Evolutionary conservation across 495 filamentous ascomycete genomes (phyloP).

Genomic region (Neurospora sp.): DNA sequence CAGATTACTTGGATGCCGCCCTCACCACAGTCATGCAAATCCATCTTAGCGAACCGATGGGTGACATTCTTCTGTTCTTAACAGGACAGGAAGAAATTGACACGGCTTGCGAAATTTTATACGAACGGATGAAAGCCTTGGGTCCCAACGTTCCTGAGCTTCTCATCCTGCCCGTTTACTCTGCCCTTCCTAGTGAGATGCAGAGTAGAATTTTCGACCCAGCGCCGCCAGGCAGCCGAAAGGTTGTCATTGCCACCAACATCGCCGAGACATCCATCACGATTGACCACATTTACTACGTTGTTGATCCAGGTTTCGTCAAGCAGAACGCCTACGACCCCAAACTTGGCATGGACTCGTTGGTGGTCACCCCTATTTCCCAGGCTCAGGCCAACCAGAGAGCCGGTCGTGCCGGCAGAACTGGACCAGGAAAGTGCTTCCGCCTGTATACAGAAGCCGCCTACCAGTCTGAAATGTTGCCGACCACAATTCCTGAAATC

Average conservation of each 20-base stretch:
- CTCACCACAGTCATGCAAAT: constrained; percentile 97
- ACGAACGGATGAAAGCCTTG: constrained; percentile 92
- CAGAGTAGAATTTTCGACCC: constrained; percentile 93
- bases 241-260: constrained; percentile 97
- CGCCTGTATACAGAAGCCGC: constrained; percentile 92
- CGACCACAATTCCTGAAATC: constrained; percentile 91
- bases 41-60: constrained; percentile 78
- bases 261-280: constrained; percentile 98
- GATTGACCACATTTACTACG: constrained; percentile 95
- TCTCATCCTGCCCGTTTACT: constrained; percentile 90
- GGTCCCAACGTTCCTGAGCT: constrained; percentile 87
- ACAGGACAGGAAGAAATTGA: constrained; percentile 99
- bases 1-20: constrained; percentile 93
- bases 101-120: constrained; percentile 82
- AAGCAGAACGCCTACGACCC: constrained; percentile 97
- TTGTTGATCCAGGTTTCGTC: constrained; percentile 93
- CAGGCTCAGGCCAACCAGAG: constrained; percentile 96
- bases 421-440: constrained; percentile 94
- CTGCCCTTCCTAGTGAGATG: constrained; percentile 83
- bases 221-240: constrained; percentile 75
- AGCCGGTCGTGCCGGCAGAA: constrained; percentile 85
- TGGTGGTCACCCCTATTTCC: constrained; percentile 90
- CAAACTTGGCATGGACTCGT: constrained; percentile 93
- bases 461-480: constrained; percentile 94
- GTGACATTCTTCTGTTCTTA: constrained; percentile 92